Conservation (phyloP, 1,284 basidiomycete genomes). For the Mycosarcoma mackinlayi region DNA sequence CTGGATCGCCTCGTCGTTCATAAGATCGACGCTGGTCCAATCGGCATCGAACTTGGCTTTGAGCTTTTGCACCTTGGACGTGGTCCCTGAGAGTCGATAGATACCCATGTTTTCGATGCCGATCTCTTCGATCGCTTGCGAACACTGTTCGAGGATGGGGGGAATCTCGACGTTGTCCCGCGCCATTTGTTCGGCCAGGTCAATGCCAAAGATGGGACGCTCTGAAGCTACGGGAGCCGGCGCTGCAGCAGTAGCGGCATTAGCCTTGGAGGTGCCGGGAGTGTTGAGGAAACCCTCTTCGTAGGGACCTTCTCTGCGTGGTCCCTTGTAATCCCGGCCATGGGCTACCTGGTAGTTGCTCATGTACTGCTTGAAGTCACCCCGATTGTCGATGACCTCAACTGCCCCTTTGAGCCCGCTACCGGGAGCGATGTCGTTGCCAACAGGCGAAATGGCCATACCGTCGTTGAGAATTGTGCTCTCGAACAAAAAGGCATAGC, state of each 20-base stretch:
- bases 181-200: conserved; percentile 88
- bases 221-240: conserved; percentile 64
- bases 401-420: conserved; percentile 84
- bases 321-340: conserved; percentile 72
- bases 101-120: conserved; percentile 86
- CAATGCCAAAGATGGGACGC: conserved; percentile 80
- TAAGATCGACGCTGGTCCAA: conserved; percentile 62
- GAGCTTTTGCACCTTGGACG: conserved; percentile 84
- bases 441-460: conserved; percentile 80
- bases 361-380: conserved; percentile 96
- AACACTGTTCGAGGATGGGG: conserved; percentile 86
- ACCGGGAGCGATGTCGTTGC: conserved; percentile 43
- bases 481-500: conserved; percentile 95
- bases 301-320: conserved; percentile 67
- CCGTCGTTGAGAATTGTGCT: conserved; percentile 89
- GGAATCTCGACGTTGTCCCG: conserved; percentile 91
- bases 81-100: conserved; percentile 91
- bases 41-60: conserved; percentile 81
- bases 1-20: conserved; percentile 70
- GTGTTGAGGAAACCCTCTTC: conserved; percentile 67
- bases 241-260: neutral
- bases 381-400: conserved; percentile 90
- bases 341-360: conserved; percentile 90
- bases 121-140: conserved; percentile 82
- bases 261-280: conserved; percentile 11